These are phyloP conservation scores for Volvox africanus DNA, from an alignment of 139 green algal genomes.

Conservation along the genomic window DNA sequence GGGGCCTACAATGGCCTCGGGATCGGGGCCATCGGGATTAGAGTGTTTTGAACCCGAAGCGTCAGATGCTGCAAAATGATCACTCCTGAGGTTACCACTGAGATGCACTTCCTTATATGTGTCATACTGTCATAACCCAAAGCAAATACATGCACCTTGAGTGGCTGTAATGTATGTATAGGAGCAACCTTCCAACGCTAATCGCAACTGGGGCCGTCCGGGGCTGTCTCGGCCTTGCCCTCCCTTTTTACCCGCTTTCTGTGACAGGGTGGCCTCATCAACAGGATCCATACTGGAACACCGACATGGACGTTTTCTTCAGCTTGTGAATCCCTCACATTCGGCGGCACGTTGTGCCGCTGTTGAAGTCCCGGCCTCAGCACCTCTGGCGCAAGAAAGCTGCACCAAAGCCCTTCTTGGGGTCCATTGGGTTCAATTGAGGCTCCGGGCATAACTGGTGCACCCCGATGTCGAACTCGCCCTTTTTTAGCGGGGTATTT, in stretches of 20 bases:
- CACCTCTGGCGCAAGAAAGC: not conserved
- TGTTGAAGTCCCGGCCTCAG: not conserved
- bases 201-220: not conserved
- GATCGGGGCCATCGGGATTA: no score
- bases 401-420: not conserved
- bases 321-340: conserved; percentile 42
- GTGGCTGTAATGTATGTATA: not conserved
- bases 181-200: not conserved
- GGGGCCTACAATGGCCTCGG: not conserved
- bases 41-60: no score
- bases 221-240: not conserved
- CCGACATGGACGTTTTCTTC: conserved; percentile 13
- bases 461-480: not conserved
- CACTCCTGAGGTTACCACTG: conserved; percentile 41
- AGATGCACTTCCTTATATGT: not conserved
- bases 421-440: conserved; percentile 1
- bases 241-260: no score
- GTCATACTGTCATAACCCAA: not conserved
- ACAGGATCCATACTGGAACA: conserved; percentile 53
- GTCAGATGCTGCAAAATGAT: conserved; percentile 24
- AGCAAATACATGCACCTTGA: not conserved
- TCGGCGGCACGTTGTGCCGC: not conserved
- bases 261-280: conserved; percentile 52
- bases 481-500: no score
- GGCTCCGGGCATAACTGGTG: conserved; percentile 18